Percentiles rank a stretch among this genome's conserved stretches.
These are phyloP conservation scores for Linderniella brevidens DNA, from an alignment of 257 asterid genomes.

Conservation along the genomic window DNA sequence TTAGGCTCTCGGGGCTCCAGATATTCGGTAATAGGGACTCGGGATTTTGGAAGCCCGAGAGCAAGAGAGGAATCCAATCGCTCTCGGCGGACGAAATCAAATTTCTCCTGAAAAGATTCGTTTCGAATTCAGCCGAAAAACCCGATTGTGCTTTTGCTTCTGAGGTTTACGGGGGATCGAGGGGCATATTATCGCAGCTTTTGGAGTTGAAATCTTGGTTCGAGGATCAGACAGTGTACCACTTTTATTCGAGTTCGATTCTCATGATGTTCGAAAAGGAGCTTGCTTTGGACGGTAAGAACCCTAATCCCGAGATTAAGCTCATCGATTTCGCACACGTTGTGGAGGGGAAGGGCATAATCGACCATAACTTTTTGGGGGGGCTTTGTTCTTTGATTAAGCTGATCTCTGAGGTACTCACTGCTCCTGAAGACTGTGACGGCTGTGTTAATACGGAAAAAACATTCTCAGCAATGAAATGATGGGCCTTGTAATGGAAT, in stretches of 20 bases:
- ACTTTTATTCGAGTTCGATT: conserved; percentile 60
- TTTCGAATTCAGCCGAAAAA: conserved; percentile 27
- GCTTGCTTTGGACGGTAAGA: conserved; percentile 27
- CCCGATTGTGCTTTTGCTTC: conserved; percentile 80
- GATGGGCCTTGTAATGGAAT: no score
- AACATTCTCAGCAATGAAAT: no score
- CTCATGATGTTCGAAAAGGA: conserved; percentile 62
- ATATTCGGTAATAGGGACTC: conserved; percentile 22
- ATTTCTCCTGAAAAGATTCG: conserved; percentile 39
- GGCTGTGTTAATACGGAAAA: no score
- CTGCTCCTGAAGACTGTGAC: conserved; percentile 25
- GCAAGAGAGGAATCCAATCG: conserved; percentile 13
- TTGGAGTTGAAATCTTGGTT: conserved; percentile 84
- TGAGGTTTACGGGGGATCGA: conserved; percentile 58
- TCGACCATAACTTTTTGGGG: conserved; percentile 83
- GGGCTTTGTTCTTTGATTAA: conserved; percentile 80
- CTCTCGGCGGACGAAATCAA: conserved; percentile 39
- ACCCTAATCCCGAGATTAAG: conserved; percentile 45
- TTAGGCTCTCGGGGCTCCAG: conserved; percentile 65
- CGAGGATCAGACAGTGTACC: conserved; percentile 69
- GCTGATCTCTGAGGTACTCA: conserved; percentile 56
- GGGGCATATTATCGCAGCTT: conserved; percentile 58
- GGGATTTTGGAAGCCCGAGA: conserved; percentile 54
- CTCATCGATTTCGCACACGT: conserved; percentile 87
- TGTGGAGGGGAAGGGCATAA: conserved; percentile 44